Conservation (phyloP, 2,329 filamentous ascomycete species). For the Venturia carpophila region DNA sequence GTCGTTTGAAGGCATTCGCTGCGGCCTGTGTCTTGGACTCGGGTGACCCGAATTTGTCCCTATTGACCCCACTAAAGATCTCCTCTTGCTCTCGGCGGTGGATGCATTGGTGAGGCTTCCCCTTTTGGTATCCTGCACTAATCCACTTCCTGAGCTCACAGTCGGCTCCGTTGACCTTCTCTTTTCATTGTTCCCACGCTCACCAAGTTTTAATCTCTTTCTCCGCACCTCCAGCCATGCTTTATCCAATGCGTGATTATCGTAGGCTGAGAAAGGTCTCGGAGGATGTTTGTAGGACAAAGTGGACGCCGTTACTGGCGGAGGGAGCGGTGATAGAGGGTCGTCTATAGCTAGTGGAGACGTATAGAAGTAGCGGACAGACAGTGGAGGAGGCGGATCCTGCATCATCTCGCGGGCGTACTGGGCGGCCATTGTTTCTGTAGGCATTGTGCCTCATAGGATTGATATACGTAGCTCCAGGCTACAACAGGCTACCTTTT, state of each 20-base stretch:
- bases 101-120: slow-evolving; percentile 15
- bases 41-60: slow-evolving; percentile 1
- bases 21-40: slow-evolving; percentile 14
- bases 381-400: slow-evolving; percentile 30
- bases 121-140: not conserved
- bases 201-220: slow-evolving; percentile 40
- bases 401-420: slow-evolving; percentile 12
- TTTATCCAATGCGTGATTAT: slow-evolving; percentile 72
- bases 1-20: slow-evolving; percentile 16
- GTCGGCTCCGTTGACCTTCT: slow-evolving; percentile 7
- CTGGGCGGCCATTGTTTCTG: slow-evolving; percentile 4
- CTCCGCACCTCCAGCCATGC: slow-evolving; percentile 60
- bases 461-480: not conserved
- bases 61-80: slow-evolving; percentile 14
- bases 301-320: slow-evolving; percentile 41
- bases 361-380: slow-evolving; percentile 66
- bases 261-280: slow-evolving; percentile 68
- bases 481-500: not conserved
- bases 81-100: slow-evolving; percentile 16
- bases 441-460: not conserved
- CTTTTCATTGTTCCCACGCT: slow-evolving; percentile 29
- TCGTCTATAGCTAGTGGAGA: slow-evolving; percentile 80
- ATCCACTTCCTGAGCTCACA: not conserved
- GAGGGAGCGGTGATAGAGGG: slow-evolving; percentile 63
- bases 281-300: slow-evolving; percentile 52